phyloP scores from a whole-genome alignment of 2,329 filamentous ascomycete species.

The Aspergillus candidus region DNA sequence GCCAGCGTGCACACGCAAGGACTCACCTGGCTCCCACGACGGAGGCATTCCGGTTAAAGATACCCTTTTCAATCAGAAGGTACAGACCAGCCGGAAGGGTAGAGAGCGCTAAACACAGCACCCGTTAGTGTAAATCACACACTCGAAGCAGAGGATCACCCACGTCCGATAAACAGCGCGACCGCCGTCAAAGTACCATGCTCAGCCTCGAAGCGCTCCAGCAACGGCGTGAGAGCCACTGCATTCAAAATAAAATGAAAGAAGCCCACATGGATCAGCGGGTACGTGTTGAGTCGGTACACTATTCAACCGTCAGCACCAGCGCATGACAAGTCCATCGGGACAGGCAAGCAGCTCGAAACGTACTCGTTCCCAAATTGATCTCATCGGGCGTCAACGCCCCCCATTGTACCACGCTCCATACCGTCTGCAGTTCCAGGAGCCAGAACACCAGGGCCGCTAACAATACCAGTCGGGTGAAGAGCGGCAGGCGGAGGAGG shows the following conservation, averaged over 20 bases:
- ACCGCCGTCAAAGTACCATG: slow-evolving; percentile 86
- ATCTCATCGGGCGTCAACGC: slow-evolving; percentile 72
- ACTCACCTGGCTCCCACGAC: slow-evolving; percentile 77
- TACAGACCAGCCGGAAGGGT: slow-evolving; percentile 80
- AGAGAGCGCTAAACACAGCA: slow-evolving; percentile 55
- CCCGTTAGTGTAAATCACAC: slow-evolving; percentile 14
- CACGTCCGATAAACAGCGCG: slow-evolving; percentile 84
- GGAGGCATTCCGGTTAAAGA: slow-evolving; percentile 65
- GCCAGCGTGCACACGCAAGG: neutral
- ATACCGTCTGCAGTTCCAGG: slow-evolving; percentile 61
- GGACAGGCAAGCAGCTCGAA: neutral
- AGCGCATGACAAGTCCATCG: slow-evolving; percentile 1
- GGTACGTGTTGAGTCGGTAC: slow-evolving; percentile 88
- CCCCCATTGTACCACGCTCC: slow-evolving; percentile 71
- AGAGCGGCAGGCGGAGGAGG: slow-evolving; percentile 75
- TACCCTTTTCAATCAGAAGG: slow-evolving; percentile 66
- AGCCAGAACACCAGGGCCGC: slow-evolving; percentile 65
- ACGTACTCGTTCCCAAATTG: slow-evolving; percentile 63
- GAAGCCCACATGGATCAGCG: slow-evolving; percentile 74
- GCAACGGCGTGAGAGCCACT: slow-evolving; percentile 72
- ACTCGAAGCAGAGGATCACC: slow-evolving; percentile 36
- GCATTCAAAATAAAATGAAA: slow-evolving; percentile 77
- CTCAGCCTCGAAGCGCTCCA: slow-evolving; percentile 90
- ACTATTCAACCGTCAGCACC: slow-evolving; percentile 48
- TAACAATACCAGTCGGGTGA: slow-evolving; percentile 66